phyloP scores from a whole-genome alignment of 2,329 filamentous ascomycete genomes.

The Penicillium italicum region DNA sequence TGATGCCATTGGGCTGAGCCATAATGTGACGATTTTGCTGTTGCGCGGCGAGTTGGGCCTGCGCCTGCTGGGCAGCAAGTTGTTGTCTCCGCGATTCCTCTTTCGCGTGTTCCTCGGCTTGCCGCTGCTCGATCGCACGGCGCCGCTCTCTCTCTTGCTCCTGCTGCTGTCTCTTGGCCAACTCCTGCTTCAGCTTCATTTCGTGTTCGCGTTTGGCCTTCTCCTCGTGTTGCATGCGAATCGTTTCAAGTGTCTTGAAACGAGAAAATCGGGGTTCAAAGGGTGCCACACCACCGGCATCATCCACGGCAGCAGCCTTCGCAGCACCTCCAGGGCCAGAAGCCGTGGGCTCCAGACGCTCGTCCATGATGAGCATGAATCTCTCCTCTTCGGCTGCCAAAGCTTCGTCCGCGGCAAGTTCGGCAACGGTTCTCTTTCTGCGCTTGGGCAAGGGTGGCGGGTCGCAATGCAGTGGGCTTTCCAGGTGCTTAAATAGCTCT shows the following conservation, averaged over 20 bases:
- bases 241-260: conserved; percentile 86
- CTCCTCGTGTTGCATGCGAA: conserved; percentile 72
- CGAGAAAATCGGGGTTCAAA: conserved; percentile 85
- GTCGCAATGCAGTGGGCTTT: conserved; percentile 73
- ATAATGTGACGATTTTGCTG: conserved; percentile 54
- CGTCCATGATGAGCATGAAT: conserved; percentile 90
- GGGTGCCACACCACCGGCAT: conserved; percentile 64
- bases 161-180: conserved; percentile 47
- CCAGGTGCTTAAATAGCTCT: conserved; percentile 65
- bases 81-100: conserved; percentile 41
- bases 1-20: conserved; percentile 41
- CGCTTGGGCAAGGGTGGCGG: conserved; percentile 79
- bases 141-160: conserved; percentile 50
- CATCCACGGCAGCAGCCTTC: conserved; percentile 67
- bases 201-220: conserved; percentile 53
- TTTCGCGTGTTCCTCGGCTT: conserved; percentile 44
- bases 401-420: conserved; percentile 92
- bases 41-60: conserved; percentile 40
- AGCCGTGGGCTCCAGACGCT: conserved; percentile 64
- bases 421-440: conserved; percentile 87
- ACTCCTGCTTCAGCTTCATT: conserved; percentile 49
- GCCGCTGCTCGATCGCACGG: conserved; percentile 42
- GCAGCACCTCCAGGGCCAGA: conserved; percentile 56
- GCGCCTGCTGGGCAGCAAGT: conserved; percentile 46
- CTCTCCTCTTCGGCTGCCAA: conserved; percentile 83